phyloP scores from a whole-genome alignment of 2,329 filamentous ascomycete genomes.

The Aspergillus sp. region DNA sequence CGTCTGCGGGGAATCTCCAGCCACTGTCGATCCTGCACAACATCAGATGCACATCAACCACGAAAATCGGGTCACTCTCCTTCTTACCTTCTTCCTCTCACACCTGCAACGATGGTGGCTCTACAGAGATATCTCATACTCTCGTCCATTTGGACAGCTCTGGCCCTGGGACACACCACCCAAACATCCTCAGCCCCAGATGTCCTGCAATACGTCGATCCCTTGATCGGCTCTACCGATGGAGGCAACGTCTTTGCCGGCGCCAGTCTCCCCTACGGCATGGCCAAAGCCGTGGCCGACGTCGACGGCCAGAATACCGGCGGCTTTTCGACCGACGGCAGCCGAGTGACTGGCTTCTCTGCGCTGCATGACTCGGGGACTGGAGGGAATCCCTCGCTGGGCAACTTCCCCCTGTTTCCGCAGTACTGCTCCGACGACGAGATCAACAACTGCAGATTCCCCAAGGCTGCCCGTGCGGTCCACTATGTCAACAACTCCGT shows the following conservation, averaged over 20 bases:
- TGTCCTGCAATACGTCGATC: constrained; percentile 48
- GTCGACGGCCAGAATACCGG: constrained; percentile 52
- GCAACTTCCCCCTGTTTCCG: constrained; percentile 71
- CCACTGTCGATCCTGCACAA: constrained; percentile 3
- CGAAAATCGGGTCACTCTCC: too few relatives aligned
- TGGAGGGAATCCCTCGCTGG: constrained; percentile 59
- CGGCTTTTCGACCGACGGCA: constrained; percentile 55
- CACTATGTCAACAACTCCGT: constrained; percentile 53
- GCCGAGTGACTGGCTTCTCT: constrained; percentile 52
- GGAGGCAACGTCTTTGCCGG: constrained; percentile 59
- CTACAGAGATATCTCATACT: neutral
- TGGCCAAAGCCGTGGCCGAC: constrained; percentile 57
- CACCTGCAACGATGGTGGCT: neutral
- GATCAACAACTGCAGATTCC: constrained; percentile 61
- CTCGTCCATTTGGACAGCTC: neutral
- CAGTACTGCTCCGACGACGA: constrained; percentile 62
- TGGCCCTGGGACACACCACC: neutral
- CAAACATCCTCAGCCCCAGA: constrained; percentile 28
- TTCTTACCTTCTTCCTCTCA: neutral
- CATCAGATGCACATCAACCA: neutral
- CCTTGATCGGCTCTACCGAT: constrained; percentile 54
- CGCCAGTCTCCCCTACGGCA: constrained; percentile 54
- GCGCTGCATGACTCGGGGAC: constrained; percentile 53
- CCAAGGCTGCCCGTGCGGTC: constrained; percentile 52
- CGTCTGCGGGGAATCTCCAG: neutral